Percentiles rank a stretch among this genome's conserved stretches.
Conservation (phyloP, 257 asterid genomes). For the Buddleja alternifolia region DNA sequence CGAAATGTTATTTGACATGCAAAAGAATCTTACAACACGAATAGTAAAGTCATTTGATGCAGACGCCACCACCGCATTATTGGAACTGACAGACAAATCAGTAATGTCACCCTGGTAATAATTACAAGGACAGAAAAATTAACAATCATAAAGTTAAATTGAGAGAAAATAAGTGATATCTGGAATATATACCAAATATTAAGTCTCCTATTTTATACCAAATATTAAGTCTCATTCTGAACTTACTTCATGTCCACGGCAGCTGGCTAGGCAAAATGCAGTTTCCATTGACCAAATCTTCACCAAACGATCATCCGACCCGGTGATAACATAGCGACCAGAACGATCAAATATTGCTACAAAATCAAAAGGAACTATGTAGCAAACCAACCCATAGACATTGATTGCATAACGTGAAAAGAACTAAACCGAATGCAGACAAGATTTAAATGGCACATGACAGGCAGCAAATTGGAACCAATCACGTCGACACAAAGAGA, state of each 20-base stretch:
- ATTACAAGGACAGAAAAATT: slow-evolving; percentile 22
- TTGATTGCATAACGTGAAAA: neutral
- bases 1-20: slow-evolving; percentile 26
- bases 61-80: slow-evolving; percentile 86
- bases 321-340: slow-evolving; percentile 95
- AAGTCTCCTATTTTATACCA: slow-evolving; percentile 24
- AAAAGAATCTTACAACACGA: slow-evolving; percentile 83
- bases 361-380: slow-evolving; percentile 31
- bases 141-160: slow-evolving; percentile 13
- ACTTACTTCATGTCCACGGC: slow-evolving; percentile 98
- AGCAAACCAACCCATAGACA: slow-evolving; percentile 13
- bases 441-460: slow-evolving; percentile 6
- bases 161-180: slow-evolving; percentile 16
- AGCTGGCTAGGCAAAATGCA: slow-evolving; percentile 92
- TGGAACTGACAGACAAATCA: slow-evolving; percentile 90
- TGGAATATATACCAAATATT: slow-evolving; percentile 6
- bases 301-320: slow-evolving; percentile 97
- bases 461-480: slow-evolving; percentile 19
- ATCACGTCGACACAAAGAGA: slow-evolving; percentile 15
- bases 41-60: slow-evolving; percentile 94
- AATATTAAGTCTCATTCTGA: slow-evolving; percentile 22
- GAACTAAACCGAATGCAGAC: slow-evolving; percentile 1
- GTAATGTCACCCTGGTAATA: slow-evolving; percentile 88
- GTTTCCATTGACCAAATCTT: slow-evolving; percentile 99
- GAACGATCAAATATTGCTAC: slow-evolving; percentile 95